phyloP scores from a whole-genome alignment of 495 filamentous ascomycete genomes.

The Tuber aestivum region DNA sequence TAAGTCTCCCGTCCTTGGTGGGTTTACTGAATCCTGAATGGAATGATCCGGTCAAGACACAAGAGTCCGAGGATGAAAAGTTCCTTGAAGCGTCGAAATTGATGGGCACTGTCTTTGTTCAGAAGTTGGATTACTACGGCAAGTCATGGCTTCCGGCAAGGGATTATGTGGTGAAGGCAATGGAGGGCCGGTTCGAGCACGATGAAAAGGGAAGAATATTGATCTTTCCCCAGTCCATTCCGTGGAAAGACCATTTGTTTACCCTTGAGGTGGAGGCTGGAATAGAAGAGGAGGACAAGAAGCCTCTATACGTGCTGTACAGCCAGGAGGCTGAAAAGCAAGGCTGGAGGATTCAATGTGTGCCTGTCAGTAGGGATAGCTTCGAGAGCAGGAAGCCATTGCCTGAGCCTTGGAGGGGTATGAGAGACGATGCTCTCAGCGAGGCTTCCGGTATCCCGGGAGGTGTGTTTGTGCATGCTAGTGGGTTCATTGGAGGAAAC shows the following conservation, averaged over 20 bases:
- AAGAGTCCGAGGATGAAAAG: constrained; percentile 69
- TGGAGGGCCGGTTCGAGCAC: constrained; percentile 55
- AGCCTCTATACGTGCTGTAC: constrained; percentile 88
- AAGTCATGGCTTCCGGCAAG: constrained; percentile 83
- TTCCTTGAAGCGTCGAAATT: constrained; percentile 70
- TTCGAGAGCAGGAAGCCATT: constrained; percentile 86
- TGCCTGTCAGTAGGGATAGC: constrained; percentile 69
- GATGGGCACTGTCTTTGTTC: constrained; percentile 77
- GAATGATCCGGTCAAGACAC: constrained; percentile 55
- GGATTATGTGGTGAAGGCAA: constrained; percentile 65
- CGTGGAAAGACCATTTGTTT: constrained; percentile 96
- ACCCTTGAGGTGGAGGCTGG: constrained; percentile 64
- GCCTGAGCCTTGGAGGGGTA: constrained; percentile 83
- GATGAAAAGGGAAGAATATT: constrained; percentile 73
- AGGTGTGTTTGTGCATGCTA: constrained; percentile 86
- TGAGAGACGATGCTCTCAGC: constrained; percentile 77
- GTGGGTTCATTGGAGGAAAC: constrained; percentile 93
- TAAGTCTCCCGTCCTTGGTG: constrained; percentile 76
- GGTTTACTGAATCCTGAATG: constrained; percentile 72
- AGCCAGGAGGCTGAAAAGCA: constrained; percentile 60
- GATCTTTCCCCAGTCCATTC: constrained; percentile 68
- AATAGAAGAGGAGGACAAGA: constrained; percentile 47
- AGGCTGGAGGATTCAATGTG: constrained; percentile 90
- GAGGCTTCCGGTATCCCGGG: constrained; percentile 65
- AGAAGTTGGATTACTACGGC: constrained; percentile 66